phyloP scores from a whole-genome alignment of 2,329 filamentous ascomycete genomes.

The Colletotrichum nymphaeae region DNA sequence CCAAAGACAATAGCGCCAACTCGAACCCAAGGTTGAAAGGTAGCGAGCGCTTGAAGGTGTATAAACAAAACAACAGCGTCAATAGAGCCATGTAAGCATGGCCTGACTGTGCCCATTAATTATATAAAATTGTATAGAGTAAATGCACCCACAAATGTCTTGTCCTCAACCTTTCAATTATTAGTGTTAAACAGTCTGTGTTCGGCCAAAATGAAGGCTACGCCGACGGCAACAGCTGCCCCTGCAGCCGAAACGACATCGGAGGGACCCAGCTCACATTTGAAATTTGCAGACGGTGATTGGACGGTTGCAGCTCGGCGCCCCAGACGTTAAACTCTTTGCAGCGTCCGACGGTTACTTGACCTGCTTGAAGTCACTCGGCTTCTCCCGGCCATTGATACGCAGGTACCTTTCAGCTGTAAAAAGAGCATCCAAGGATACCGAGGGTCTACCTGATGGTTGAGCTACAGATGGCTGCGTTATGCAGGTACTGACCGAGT shows the following conservation, averaged over 20 bases:
- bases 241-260: conserved; percentile 30
- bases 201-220: conserved; percentile 11
- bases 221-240: conserved; percentile 13
- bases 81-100: not conserved
- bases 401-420: conserved; percentile 34
- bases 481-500: conserved; percentile 14
- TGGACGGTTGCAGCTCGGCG: not conserved
- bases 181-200: not conserved
- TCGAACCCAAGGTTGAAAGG: conserved; percentile 5
- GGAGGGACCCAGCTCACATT: conserved; percentile 14
- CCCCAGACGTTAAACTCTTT: conserved; percentile 13
- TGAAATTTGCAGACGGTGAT: conserved; percentile 30
- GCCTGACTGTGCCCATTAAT: not conserved
- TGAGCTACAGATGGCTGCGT: not conserved
- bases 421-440: conserved; percentile 10
- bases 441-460: not conserved
- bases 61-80: not conserved
- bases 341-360: not conserved
- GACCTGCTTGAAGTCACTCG: not conserved
- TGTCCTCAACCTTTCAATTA: not conserved
- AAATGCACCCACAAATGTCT: not conserved
- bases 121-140: conserved; percentile 37
- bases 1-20: conserved; percentile 14
- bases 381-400: conserved; percentile 23
- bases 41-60: not conserved